These are phyloP conservation scores for Nakaseomyces delphensis DNA, from an alignment of 1,139 yeast species.

Conservation along the genomic window DNA sequence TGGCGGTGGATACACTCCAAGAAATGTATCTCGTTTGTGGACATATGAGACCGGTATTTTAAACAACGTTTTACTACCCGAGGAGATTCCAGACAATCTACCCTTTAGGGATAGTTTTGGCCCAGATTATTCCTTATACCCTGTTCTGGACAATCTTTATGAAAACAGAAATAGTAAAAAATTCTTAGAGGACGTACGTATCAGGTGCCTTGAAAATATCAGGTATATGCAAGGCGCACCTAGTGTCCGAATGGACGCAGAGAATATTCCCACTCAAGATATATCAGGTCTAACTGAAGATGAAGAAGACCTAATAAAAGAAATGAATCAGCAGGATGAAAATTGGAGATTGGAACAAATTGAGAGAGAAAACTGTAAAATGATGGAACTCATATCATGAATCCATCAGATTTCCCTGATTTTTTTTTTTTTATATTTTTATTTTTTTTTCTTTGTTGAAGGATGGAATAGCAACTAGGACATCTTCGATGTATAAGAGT, in stretches of 20 bases:
- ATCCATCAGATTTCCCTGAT: background rate
- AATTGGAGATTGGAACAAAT: constrained; percentile 32
- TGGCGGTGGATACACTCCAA: constrained; percentile 96
- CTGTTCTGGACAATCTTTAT: constrained; percentile 76
- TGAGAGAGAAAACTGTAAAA: constrained; percentile 34
- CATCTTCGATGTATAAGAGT: too few species aligned
- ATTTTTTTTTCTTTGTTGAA: background rate
- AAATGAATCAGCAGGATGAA: constrained; percentile 37
- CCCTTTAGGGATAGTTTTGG: constrained; percentile 88
- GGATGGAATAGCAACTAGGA: too few species aligned
- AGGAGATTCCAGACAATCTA: constrained; percentile 64
- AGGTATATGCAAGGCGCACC: constrained; percentile 86
- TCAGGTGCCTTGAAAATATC: constrained; percentile 72
- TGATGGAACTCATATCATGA: constrained; percentile 26
- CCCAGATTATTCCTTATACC: constrained; percentile 86
- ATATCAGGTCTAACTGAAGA: constrained; percentile 46
- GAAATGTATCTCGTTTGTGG: constrained; percentile 93
- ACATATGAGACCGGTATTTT: constrained; percentile 86
- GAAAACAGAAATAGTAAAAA: constrained; percentile 83
- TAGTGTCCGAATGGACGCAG: constrained; percentile 77
- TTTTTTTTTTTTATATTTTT: background rate
- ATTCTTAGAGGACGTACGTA: constrained; percentile 71
- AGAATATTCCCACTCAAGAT: constrained; percentile 75
- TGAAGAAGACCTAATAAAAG: constrained; percentile 44
- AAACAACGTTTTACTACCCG: constrained; percentile 67